Base-by-base conservation (phyloP, 164 flowering plant genomes). In the Vitis rupestris region DNA sequence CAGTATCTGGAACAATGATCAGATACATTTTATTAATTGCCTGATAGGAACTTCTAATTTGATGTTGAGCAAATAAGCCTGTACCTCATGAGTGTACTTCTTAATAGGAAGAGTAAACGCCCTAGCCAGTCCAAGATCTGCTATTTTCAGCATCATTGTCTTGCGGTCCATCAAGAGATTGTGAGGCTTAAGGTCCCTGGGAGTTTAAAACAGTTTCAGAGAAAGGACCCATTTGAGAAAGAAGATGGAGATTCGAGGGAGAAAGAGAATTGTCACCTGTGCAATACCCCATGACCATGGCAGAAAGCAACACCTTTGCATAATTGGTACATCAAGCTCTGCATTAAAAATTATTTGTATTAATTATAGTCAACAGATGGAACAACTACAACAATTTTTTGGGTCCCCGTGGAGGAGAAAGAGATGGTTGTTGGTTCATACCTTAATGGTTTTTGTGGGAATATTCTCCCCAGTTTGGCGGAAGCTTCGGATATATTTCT, bases 281-380 rank as follows among this genome's bases (percentile, higher is more conserved):
- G 97, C 17, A 92, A 61, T 44, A 95, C 89, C 17, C 98, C 99
- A 79, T 88, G 94, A 14, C 94, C 92, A 76, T 95, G 98, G 78
- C 97, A 91, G 77, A 90, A 87, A 47, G 95, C 92, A 48, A 95
- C 92, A 29, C 98, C 99, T 67, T 92, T 90, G 86, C 99, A 95
- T 8, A 95, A 90, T 80, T 95, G 99, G 74, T 81, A 95, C 97
- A 95, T 91, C 78, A 91, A 76, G 72, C 83, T 82, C 98, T 94
- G 81, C 79, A 76, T 16, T 61, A 5, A 53, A n/a, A 10, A 27
- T 59, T 16, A 59, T 59, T 12, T 57, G 27, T 23, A 23, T 23
- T 23, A 23, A 0, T 23, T 23, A 23, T 23, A 23, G 27, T 23
- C 27, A 23, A 23, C 27, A 23, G 27, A 23, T 23, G 27, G 27